Evolutionary conservation across 768 basidiomycete species (phyloP).

Genomic region (Serendipita sp.): DNA sequence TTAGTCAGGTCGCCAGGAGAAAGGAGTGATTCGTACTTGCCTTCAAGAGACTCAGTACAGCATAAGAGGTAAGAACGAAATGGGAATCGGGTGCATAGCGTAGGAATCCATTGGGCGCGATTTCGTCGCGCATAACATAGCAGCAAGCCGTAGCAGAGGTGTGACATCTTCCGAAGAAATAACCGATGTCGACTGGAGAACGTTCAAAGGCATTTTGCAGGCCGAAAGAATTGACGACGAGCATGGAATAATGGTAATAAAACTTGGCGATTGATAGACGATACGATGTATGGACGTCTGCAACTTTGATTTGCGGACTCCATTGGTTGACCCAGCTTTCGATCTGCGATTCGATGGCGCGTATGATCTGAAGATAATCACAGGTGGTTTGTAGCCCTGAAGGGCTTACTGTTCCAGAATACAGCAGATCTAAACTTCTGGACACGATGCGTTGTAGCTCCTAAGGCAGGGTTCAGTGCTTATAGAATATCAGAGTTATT

Average conservation of each 20-base stretch:
- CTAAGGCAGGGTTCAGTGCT: slow-evolving; percentile 20
- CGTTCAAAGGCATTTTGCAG: slow-evolving; percentile 89
- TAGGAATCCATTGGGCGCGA: slow-evolving; percentile 61
- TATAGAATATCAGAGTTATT: background rate
- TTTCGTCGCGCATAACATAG: slow-evolving; percentile 54
- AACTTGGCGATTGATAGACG: slow-evolving; percentile 43
- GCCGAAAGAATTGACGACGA: slow-evolving; percentile 91
- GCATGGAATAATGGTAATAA: slow-evolving; percentile 69
- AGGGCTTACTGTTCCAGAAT: slow-evolving; percentile 59
- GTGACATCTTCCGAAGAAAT: slow-evolving; percentile 73
- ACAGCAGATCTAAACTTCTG: slow-evolving; percentile 77
- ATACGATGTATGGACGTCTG: slow-evolving; percentile 19
- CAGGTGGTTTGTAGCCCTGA: slow-evolving; percentile 73
- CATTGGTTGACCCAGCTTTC: slow-evolving; percentile 41
- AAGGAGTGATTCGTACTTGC: slow-evolving; percentile 25
- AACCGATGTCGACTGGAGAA: slow-evolving; percentile 50
- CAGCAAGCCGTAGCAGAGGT: slow-evolving; percentile 55
- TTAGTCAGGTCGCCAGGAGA: background rate
- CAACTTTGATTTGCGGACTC: slow-evolving; percentile 15
- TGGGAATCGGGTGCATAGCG: slow-evolving; percentile 80
- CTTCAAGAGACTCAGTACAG: slow-evolving; percentile 83
- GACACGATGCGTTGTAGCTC: slow-evolving; percentile 82
- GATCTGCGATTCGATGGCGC: slow-evolving; percentile 69
- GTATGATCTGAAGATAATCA: slow-evolving; percentile 73
- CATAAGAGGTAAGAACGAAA: slow-evolving; percentile 86